Evolutionary conservation across 805 yeast species (phyloP).

Genomic region (Maudiozyma bulderi): DNA sequence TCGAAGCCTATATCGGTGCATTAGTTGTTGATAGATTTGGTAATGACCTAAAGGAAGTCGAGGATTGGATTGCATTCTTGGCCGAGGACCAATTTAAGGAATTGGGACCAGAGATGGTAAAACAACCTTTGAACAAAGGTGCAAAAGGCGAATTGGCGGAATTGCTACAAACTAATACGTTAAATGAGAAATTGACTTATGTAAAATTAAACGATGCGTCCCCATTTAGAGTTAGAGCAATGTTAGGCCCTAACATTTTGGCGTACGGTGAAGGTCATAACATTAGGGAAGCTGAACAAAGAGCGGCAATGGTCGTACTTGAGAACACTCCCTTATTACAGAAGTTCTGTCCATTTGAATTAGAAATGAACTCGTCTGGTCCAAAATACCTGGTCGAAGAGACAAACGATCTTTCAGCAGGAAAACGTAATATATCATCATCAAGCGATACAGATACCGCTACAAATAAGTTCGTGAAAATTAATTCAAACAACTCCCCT

Average conservation of each 20-base stretch:
- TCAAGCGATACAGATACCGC: too few species aligned
- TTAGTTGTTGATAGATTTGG: slow-evolving; percentile 40
- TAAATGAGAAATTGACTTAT: slow-evolving; percentile 11
- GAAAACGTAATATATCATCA: too few species aligned
- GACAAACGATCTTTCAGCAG: too few species aligned
- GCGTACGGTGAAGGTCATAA: slow-evolving; percentile 62
- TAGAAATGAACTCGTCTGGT: slow-evolving; percentile 4
- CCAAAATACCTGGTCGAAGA: not conserved
- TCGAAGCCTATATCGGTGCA: slow-evolving; percentile 88
- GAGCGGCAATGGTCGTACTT: slow-evolving; percentile 75
- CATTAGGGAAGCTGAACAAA: slow-evolving; percentile 60
- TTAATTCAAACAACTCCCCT: too few species aligned
- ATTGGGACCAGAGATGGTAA: slow-evolving; percentile 10
- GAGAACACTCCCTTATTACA: slow-evolving; percentile 44
- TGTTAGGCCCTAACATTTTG: slow-evolving; percentile 42
- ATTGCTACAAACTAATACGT: slow-evolving; percentile 34
- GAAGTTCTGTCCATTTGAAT: slow-evolving; percentile 31
- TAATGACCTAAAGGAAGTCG: slow-evolving; percentile 35
- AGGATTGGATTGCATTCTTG: slow-evolving; percentile 42
- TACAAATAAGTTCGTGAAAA: too few species aligned
- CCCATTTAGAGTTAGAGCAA: slow-evolving; percentile 53
- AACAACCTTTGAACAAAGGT: slow-evolving; percentile 36
- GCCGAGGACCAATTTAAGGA: slow-evolving; percentile 23
- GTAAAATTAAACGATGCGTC: slow-evolving; percentile 20
- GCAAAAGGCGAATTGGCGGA: slow-evolving; percentile 72